These are phyloP conservation scores for Mycena albidolilacea DNA, from an alignment of 768 basidiomycete genomes.

Conservation along the genomic window DNA sequence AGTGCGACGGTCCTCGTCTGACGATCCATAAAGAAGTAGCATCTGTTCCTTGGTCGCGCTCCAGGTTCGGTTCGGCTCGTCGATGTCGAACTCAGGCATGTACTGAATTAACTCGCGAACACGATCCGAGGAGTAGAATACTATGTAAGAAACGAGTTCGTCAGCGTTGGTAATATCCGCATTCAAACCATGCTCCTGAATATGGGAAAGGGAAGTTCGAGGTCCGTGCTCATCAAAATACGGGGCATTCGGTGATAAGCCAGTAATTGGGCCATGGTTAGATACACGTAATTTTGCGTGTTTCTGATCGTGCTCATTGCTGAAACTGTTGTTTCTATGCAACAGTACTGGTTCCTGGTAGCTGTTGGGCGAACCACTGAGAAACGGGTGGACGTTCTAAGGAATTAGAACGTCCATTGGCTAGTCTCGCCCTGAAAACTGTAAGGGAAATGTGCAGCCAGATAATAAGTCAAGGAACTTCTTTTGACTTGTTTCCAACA, in stretches of 20 bases:
- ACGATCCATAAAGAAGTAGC: conserved; percentile 7
- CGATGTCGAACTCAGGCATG: conserved; percentile 15
- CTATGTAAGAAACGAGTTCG: conserved; percentile 26
- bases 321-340: too few relatives aligned
- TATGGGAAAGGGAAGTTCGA: background rate
- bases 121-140: conserved; percentile 19
- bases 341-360: too few relatives aligned
- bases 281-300: too few relatives aligned
- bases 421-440: too few relatives aligned
- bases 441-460: too few relatives aligned
- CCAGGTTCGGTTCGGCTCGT: conserved; percentile 24
- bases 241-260: conserved; percentile 7
- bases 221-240: conserved; percentile 8
- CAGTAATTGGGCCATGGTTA: too few relatives aligned
- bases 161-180: conserved; percentile 30
- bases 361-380: too few relatives aligned
- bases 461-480: too few relatives aligned
- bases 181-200: conserved; percentile 16
- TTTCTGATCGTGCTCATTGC: too few relatives aligned
- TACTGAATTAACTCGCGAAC: conserved; percentile 13
- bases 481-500: too few relatives aligned
- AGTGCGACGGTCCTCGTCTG: background rate
- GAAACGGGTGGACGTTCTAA: too few relatives aligned
- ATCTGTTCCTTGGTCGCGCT: background rate
- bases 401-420: too few relatives aligned